These are phyloP conservation scores for Curvularia lunata DNA, from an alignment of 2,329 filamentous ascomycete species.

Conservation along the genomic window DNA sequence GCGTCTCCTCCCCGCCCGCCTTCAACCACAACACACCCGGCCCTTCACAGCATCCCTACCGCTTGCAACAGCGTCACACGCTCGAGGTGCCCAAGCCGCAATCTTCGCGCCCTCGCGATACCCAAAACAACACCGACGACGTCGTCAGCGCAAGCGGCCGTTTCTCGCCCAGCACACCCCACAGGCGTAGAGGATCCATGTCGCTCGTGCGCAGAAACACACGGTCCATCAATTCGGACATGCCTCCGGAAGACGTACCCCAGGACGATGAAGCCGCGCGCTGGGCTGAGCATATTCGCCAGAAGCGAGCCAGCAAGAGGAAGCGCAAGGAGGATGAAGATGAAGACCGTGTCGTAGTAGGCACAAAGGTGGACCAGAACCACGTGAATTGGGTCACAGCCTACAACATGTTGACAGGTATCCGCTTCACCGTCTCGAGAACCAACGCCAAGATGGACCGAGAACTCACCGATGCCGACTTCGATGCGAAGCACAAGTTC, in stretches of 20 bases:
- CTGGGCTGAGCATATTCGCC: conserved; percentile 91
- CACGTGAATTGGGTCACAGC: conserved; percentile 97
- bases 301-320: conserved; percentile 87
- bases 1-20: conserved; percentile 69
- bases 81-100: conserved; percentile 80
- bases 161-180: conserved; percentile 74
- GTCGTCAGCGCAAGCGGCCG: conserved; percentile 74
- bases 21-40: conserved; percentile 58
- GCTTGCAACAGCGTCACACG: conserved; percentile 82
- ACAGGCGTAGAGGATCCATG: conserved; percentile 78
- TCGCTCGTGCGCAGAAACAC: conserved; percentile 81
- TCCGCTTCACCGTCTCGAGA: conserved; percentile 93
- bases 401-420: conserved; percentile 99
- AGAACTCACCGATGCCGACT: conserved; percentile 87
- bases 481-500: conserved; percentile 93
- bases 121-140: conserved; percentile 61
- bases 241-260: conserved; percentile 79
- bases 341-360: conserved; percentile 86
- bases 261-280: conserved; percentile 89
- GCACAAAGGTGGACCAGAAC: conserved; percentile 96
- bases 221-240: conserved; percentile 82
- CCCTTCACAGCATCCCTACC: conserved; percentile 59
- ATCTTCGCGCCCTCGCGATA: conserved; percentile 70
- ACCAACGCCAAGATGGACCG: conserved; percentile 97
- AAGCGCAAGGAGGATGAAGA: conserved; percentile 88